Percentiles rank a stretch among this genome's conserved stretches.
Conservation (phyloP, 2,329 filamentous ascomycete genomes). For the Calonectria henricotiae region DNA sequence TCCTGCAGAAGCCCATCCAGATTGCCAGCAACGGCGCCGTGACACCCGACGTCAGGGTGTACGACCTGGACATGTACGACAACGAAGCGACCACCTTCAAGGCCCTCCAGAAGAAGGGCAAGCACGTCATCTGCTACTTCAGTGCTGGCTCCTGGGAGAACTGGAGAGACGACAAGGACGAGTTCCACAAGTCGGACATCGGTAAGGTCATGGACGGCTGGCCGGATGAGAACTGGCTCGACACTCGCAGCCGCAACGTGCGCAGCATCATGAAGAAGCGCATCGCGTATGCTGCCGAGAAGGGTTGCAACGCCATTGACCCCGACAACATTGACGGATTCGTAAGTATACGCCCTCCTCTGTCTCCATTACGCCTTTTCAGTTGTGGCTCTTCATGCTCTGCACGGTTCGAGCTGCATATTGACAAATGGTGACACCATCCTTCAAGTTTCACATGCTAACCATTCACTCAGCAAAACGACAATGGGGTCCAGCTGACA, state of each 20-base stretch:
- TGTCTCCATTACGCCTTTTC: neutral
- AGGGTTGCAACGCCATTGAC: slow-evolving; percentile 80
- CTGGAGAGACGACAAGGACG: slow-evolving; percentile 71
- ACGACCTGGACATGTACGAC: slow-evolving; percentile 71
- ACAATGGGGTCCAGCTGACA: slow-evolving; percentile 75
- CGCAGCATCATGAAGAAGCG: slow-evolving; percentile 76
- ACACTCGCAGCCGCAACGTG: slow-evolving; percentile 72
- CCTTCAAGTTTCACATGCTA: slow-evolving; percentile 25
- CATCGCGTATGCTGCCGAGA: slow-evolving; percentile 72
- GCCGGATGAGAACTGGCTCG: slow-evolving; percentile 79
- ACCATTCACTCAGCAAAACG: slow-evolving; percentile 64
- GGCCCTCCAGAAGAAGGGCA: slow-evolving; percentile 71
- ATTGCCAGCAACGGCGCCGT: slow-evolving; percentile 59
- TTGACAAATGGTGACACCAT: neutral
- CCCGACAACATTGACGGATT: slow-evolving; percentile 82
- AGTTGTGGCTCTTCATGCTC: neutral
- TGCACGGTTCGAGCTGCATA: neutral
- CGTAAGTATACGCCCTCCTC: slow-evolving; percentile 57
- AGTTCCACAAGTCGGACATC: slow-evolving; percentile 71
- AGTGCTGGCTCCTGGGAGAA: slow-evolving; percentile 80
- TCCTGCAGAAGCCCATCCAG: slow-evolving; percentile 65
- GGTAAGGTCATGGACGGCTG: slow-evolving; percentile 76
- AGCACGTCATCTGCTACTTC: slow-evolving; percentile 83
- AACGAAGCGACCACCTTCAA: slow-evolving; percentile 63
- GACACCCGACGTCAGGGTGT: slow-evolving; percentile 67